Evolutionary conservation across 2,329 filamentous ascomycete species (phyloP).

Genomic region (Pyrenophora graminea): DNA sequence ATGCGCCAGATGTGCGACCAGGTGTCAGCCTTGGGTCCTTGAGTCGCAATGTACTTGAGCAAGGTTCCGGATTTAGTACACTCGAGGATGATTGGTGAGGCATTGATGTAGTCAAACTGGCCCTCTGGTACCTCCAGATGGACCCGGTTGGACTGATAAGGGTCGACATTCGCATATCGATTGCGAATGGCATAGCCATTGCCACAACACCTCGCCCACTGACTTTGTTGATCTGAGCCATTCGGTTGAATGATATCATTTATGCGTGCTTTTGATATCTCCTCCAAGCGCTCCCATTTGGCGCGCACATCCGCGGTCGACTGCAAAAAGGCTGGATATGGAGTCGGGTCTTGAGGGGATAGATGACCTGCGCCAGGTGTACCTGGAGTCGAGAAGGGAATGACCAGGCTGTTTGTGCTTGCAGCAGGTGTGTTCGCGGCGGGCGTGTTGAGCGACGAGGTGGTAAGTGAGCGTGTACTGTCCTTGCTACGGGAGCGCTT

Average conservation of each 20-base stretch:
- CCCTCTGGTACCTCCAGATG: constrained; percentile 76
- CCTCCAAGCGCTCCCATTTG: constrained; percentile 66
- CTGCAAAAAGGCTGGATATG: constrained; percentile 59
- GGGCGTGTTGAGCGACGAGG: constrained; percentile 32
- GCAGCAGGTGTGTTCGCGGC: constrained; percentile 33
- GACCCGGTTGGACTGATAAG: constrained; percentile 85
- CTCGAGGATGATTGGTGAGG: constrained; percentile 52
- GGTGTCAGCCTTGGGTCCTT: constrained; percentile 80
- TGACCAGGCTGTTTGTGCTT: constrained; percentile 41
- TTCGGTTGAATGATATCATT: constrained; percentile 46
- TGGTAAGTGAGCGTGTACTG: constrained; percentile 39
- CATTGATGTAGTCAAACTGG: constrained; percentile 59
- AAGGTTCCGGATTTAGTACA: constrained; percentile 47
- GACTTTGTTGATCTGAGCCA: constrained; percentile 52
- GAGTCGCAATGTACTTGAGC: constrained; percentile 83
- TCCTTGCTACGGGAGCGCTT: constrained; percentile 48
- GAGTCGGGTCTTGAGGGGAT: constrained; percentile 26
- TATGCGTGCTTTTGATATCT: constrained; percentile 61
- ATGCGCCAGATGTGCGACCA: constrained; percentile 92
- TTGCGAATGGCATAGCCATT: constrained; percentile 68
- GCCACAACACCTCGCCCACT: constrained; percentile 63
- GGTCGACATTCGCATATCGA: constrained; percentile 86
- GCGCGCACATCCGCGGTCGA: constrained; percentile 58
- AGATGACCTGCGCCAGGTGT: constrained; percentile 15
- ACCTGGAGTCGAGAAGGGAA: constrained; percentile 24